Conservation (phyloP, 148 eudicot species). For the Arbutus unedo region DNA sequence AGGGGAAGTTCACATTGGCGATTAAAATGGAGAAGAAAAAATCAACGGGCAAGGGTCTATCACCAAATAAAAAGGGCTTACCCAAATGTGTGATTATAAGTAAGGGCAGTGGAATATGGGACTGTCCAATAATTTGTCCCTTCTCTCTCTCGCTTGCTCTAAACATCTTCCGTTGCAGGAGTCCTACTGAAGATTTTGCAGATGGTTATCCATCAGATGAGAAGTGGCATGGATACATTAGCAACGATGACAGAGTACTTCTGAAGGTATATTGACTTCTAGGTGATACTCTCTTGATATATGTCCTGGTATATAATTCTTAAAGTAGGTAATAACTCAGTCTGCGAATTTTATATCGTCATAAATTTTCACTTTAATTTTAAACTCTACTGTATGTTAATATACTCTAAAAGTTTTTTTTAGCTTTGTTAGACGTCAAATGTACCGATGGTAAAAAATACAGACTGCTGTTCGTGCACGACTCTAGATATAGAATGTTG, state of each 20-base stretch:
- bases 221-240: constrained; percentile 57
- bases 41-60: background rate
- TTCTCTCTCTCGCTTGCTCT: background rate
- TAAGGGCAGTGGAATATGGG: background rate
- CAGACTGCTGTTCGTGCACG: background rate
- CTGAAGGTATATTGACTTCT: constrained; percentile 27
- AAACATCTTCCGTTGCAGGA: constrained; percentile 32
- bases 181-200: constrained; percentile 57
- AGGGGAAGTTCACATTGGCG: background rate
- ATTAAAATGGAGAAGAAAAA: background rate
- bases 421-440: background rate
- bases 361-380: background rate
- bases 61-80: background rate
- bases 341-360: background rate
- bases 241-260: constrained; percentile 50
- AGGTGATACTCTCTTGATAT: background rate
- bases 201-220: constrained; percentile 59
- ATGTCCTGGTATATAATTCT: background rate
- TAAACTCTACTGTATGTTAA: background rate
- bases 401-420: background rate
- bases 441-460: background rate
- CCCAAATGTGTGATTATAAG: background rate
- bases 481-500: background rate
- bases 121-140: background rate
- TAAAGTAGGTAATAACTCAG: background rate